phyloP scores from a whole-genome alignment of 2,329 filamentous ascomycete genomes.

The Fusarium tuaranense region DNA sequence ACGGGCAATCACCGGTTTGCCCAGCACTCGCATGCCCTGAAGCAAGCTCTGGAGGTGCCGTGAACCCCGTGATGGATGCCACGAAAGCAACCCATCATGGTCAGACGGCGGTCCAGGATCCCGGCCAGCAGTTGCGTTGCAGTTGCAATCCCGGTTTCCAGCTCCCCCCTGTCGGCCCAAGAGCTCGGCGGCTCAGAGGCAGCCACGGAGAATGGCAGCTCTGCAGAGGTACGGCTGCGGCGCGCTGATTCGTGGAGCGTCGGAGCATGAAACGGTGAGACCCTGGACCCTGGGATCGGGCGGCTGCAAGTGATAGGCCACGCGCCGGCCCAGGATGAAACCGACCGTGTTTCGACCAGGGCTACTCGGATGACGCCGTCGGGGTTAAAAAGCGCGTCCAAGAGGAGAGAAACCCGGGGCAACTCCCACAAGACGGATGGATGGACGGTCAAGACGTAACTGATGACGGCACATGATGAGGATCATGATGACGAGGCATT shows the following conservation, averaged over 20 bases:
- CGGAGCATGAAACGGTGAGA: constrained; percentile 43
- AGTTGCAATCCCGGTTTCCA: constrained; percentile 2
- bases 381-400: constrained; percentile 30
- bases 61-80: constrained; percentile 10
- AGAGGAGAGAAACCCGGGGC: constrained; percentile 13
- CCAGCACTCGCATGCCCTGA: constrained; percentile 16
- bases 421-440: constrained; percentile 2
- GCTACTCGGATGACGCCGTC: constrained; percentile 35
- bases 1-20: constrained; percentile 21
- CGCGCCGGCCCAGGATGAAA: constrained; percentile 41
- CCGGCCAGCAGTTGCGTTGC: background rate
- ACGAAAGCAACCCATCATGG: constrained; percentile 17
- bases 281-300: constrained; percentile 41
- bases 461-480: constrained; percentile 14
- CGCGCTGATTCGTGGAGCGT: constrained; percentile 40
- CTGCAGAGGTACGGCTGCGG: constrained; percentile 8
- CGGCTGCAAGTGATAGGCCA: constrained; percentile 44
- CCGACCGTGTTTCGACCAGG: constrained; percentile 45
- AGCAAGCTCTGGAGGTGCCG: constrained; percentile 1
- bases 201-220: constrained; percentile 6
- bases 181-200: constrained; percentile 5
- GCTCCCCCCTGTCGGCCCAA: constrained; percentile 1
- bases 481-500: constrained; percentile 11
- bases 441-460: background rate
- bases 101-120: constrained; percentile 4